Conservation (phyloP, 257 asterid species). For the Agastache rugosa region DNA sequence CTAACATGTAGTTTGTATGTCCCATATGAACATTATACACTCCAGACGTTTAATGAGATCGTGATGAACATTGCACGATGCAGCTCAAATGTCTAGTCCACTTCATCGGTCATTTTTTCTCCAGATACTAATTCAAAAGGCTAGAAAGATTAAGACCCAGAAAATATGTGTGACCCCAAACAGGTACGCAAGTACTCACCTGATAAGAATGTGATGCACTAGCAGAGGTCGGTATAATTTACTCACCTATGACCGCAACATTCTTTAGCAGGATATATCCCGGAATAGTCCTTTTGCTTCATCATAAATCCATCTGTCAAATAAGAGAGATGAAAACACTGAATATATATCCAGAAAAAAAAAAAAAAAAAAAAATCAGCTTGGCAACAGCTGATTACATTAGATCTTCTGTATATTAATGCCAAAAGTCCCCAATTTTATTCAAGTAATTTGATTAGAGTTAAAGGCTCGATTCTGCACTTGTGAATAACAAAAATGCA, state of each 20-base stretch:
- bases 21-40: background rate
- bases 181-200: background rate
- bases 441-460: background rate
- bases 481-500: background rate
- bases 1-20: background rate
- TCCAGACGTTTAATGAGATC: background rate
- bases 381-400: background rate
- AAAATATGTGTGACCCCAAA: background rate
- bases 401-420: background rate
- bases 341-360: background rate
- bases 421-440: background rate
- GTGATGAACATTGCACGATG: background rate
- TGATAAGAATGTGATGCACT: slow-evolving; percentile 3
- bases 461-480: background rate
- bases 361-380: background rate
- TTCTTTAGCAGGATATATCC: slow-evolving; percentile 67
- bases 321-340: slow-evolving; percentile 1
- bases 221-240: background rate
- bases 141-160: too few relatives aligned
- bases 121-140: background rate
- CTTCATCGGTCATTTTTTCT: background rate
- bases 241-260: slow-evolving; percentile 33
- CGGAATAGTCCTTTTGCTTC: slow-evolving; percentile 89
- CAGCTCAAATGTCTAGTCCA: background rate
- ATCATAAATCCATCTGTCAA: slow-evolving; percentile 93